Percentiles rank a stretch among this genome's conserved stretches.
Evolutionary conservation across 2,329 filamentous ascomycete species (phyloP).

Genomic region (Macrophomina pseudophaseolina): DNA sequence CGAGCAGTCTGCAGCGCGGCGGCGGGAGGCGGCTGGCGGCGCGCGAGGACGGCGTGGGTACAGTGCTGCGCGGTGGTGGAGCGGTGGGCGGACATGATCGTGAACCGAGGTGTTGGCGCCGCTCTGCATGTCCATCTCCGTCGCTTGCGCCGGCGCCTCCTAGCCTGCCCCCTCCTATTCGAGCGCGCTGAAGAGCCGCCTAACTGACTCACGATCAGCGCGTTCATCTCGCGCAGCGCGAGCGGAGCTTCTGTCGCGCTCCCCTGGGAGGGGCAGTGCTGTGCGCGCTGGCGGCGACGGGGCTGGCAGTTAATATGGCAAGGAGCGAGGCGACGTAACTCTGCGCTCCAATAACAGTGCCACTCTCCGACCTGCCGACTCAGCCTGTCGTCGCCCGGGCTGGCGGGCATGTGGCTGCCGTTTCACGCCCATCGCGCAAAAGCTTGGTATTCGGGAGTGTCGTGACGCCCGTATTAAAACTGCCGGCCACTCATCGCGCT

Average conservation of each 20-base stretch:
- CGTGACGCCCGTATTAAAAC: not conserved
- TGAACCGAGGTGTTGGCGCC: not conserved
- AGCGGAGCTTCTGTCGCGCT: not conserved
- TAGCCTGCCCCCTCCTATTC: conserved; percentile 14
- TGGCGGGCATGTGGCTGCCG: conserved; percentile 12
- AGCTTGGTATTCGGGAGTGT: conserved; percentile 19
- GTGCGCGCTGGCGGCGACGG: conserved; percentile 5
- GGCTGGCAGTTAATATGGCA: conserved; percentile 17
- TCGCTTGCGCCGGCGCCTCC: not conserved
- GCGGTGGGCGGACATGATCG: conserved; percentile 12
- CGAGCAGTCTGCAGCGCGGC: not conserved
- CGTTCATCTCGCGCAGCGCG: conserved; percentile 11
- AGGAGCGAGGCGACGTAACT: conserved; percentile 23
- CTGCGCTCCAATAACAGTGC: conserved; percentile 3
- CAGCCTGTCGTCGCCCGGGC: not conserved
- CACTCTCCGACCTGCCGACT: conserved; percentile 1
- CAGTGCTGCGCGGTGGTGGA: not conserved
- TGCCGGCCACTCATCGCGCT: conserved; percentile 4
- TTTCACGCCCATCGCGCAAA: conserved; percentile 16
- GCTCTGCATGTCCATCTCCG: conserved; percentile 2
- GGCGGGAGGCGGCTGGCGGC: not conserved
- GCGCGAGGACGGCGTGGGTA: not conserved
- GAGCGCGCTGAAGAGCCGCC: not conserved
- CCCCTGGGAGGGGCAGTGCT: not conserved
- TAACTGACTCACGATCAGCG: conserved; percentile 21